Evolutionary conservation across 1,284 basidiomycete genomes (phyloP).

Genomic region (Puccinia horiana): DNA sequence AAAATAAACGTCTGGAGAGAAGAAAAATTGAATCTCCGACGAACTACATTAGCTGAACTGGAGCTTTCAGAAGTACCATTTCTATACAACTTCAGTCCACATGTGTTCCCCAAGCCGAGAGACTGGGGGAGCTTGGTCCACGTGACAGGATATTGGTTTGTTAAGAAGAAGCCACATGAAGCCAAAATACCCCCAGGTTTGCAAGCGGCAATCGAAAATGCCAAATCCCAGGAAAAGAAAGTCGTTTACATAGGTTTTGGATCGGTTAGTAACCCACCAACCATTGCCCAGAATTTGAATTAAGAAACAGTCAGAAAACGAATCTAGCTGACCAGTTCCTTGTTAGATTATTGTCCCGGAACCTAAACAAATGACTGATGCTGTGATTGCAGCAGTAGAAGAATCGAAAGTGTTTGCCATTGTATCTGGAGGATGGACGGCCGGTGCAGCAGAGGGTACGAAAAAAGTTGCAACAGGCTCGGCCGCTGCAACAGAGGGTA

Average conservation of each 20-base stretch:
- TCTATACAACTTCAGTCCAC: slow-evolving; percentile 85
- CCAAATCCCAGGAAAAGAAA: slow-evolving; percentile 54
- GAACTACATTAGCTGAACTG: slow-evolving; percentile 86
- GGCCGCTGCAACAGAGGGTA: neutral
- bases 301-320: neutral
- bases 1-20: slow-evolving; percentile 93
- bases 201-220: slow-evolving; percentile 51
- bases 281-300: neutral
- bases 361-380: slow-evolving; percentile 51
- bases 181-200: slow-evolving; percentile 52
- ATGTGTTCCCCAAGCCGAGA: slow-evolving; percentile 74
- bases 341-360: slow-evolving; percentile 52
- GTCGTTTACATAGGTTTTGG: slow-evolving; percentile 57
- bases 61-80: slow-evolving; percentile 95
- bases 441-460: slow-evolving; percentile 62
- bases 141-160: slow-evolving; percentile 93
- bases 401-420: slow-evolving; percentile 66
- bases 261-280: slow-evolving; percentile 52
- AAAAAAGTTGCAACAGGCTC: slow-evolving; percentile 28
- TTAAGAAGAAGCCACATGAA: slow-evolving; percentile 71
- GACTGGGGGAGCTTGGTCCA: slow-evolving; percentile 99
- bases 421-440: slow-evolving; percentile 96
- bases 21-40: slow-evolving; percentile 70
- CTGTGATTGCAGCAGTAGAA: slow-evolving; percentile 51
- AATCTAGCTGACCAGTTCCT: neutral